A percentile compares a stretch with the other conserved stretches of the same genome.
These are phyloP conservation scores for Saccharomyces hybrid DNA, from an alignment of 1,139 yeast genomes.

Conservation along the genomic window DNA sequence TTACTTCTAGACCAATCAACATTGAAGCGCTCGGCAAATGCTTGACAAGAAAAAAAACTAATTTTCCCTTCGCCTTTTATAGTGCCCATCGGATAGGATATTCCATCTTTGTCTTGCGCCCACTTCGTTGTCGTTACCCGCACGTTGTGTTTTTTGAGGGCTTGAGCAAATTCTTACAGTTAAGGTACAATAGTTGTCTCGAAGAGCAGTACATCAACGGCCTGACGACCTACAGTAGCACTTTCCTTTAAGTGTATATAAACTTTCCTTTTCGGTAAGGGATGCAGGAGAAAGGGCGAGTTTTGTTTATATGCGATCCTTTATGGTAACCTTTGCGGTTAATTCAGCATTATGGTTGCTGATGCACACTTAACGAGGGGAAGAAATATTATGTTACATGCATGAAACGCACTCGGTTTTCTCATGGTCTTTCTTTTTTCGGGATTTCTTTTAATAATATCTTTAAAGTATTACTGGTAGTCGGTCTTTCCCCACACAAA, in stretches of 20 bases:
- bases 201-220: background rate
- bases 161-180: background rate
- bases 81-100: background rate
- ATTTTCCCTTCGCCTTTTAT: background rate
- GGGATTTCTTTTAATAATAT: background rate
- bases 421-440: background rate
- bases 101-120: background rate
- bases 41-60: too few relatives aligned
- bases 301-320: background rate
- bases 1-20: too few relatives aligned
- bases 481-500: background rate
- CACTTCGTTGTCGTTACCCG: background rate
- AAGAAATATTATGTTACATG: background rate
- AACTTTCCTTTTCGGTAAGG: background rate
- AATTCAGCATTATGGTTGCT: background rate
- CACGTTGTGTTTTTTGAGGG: background rate
- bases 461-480: background rate
- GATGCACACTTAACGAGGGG: background rate
- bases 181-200: background rate
- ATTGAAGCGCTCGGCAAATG: too few relatives aligned
- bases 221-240: background rate
- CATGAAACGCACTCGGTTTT: background rate
- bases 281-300: background rate
- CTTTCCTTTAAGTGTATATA: background rate
- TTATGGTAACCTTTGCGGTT: background rate